Percentiles rank a stretch among this genome's conserved stretches.
Conservation (phyloP, 345 rosid genomes). For the Aurinia saxatilis region DNA sequence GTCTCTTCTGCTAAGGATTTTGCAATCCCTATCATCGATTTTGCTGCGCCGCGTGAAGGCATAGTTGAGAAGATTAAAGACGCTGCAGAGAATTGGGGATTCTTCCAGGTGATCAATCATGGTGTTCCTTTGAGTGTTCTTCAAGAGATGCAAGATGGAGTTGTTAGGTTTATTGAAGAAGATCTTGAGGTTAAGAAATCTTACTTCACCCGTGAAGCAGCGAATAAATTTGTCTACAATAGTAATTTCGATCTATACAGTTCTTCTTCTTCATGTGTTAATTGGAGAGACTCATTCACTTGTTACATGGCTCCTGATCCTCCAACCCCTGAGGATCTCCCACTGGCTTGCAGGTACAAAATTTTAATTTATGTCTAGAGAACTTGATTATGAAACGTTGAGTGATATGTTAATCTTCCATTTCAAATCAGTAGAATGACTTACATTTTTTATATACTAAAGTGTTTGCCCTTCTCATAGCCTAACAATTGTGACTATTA, state of each 20-base stretch:
- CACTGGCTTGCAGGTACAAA: conserved; percentile 33
- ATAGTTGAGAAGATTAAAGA: conserved; percentile 17
- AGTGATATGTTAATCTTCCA: neutral
- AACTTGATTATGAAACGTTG: neutral
- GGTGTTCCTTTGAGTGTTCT: conserved; percentile 1
- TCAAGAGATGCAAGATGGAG: conserved; percentile 32
- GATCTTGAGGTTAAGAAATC: conserved; percentile 30
- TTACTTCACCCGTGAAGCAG: conserved; percentile 25
- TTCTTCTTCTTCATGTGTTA: conserved; percentile 17
- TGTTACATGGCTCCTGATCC: conserved; percentile 36
- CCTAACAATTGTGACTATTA: too few relatives aligned
- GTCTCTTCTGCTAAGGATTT: neutral
- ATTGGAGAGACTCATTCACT: conserved; percentile 38
- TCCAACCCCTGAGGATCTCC: conserved; percentile 37
- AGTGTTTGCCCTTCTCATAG: too few relatives aligned
- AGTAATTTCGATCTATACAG: conserved; percentile 36
- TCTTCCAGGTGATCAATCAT: conserved; percentile 25
- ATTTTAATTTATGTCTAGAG: neutral
- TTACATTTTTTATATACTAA: too few relatives aligned
- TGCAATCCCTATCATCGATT: conserved; percentile 36
- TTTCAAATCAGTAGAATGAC: too few relatives aligned
- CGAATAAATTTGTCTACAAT: conserved; percentile 24
- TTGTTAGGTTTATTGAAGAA: conserved; percentile 34
- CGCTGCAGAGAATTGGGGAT: conserved; percentile 38
- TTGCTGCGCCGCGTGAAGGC: conserved; percentile 2